Evolutionary conservation across 345 rosid species (phyloP), one percentile per base, ranked within the genome.

Genomic region (Xanthoceras sorbifolium): DNA sequence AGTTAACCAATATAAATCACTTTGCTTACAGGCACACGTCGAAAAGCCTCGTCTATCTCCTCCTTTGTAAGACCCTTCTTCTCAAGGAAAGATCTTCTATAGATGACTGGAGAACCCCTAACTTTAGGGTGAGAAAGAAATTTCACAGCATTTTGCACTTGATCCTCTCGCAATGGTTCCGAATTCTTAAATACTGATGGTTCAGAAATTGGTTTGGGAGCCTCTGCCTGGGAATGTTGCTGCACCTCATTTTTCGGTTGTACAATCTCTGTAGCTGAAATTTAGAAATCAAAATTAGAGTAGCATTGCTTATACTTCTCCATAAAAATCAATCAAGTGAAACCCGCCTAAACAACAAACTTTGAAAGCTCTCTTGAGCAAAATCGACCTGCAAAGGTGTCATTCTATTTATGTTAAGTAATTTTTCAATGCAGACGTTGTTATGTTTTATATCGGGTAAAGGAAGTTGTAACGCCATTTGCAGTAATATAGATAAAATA

Each of bases 41-140:
- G 90, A 78, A 96, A 96, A 5, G 99, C 99, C 88, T 94, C 99
- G 55, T 96, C 97, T 8, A 96, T 92, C 85, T 96, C 99, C 86
- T 96, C 97, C 82, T 89, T 96, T 3, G 97, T 92, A 32, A 96
- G 94, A 40, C 98, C 99, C 82, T 96, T 96, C 89, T 82, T 92
- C 84, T 96, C 99, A 10, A 96, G 98, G 83, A 96, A 96, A 1
- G 98, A 94, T 63, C 99, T 85, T 76, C 99, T 83, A 77, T 96
- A 89, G 18, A 94, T 85, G 18, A 94, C 95, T 2, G 98, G 98
- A 32, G 99, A 94, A 28, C 97, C 98, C 82, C 76, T 87, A 71
- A 96, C 99, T 75, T 89, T 90, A 3, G 99, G 99, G 60, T 96
- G 99, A 0, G 97, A 91, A 83, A 96, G 98, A 80, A 96, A 96